Evolutionary conservation across 1,284 basidiomycete species (phyloP).

Genomic region (Pisolithus thermaeus): DNA sequence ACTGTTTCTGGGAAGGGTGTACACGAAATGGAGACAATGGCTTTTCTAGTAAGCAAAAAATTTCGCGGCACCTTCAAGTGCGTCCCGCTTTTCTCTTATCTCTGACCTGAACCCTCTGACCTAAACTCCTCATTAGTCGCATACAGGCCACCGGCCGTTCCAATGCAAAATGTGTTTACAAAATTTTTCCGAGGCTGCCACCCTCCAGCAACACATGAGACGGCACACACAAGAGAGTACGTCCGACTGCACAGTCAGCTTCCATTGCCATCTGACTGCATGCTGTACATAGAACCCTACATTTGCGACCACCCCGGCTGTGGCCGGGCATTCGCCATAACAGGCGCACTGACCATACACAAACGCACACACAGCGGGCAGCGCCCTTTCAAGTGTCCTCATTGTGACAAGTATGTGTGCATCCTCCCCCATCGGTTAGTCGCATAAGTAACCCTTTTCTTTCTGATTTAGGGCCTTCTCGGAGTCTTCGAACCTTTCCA

Average conservation of each 20-base stretch:
- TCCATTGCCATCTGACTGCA: background rate
- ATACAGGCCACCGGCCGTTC: conserved; percentile 83
- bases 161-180: conserved; percentile 78
- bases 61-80: conserved; percentile 88
- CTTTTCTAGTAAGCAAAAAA: conserved; percentile 92
- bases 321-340: conserved; percentile 88
- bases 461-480: conserved; percentile 66
- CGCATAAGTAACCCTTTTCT: conserved; percentile 3
- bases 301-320: conserved; percentile 86
- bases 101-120: conserved; percentile 1
- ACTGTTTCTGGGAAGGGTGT: conserved; percentile 88
- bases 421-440: background rate
- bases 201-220: conserved; percentile 87
- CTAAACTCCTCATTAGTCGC: conserved; percentile 42
- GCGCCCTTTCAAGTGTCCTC: conserved; percentile 87
- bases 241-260: conserved; percentile 25
- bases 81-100: background rate
- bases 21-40: conserved; percentile 56
- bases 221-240: conserved; percentile 87
- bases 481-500: conserved; percentile 91
- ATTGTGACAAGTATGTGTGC: conserved; percentile 63
- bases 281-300: conserved; percentile 67
- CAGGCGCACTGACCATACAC: conserved; percentile 92
- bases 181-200: conserved; percentile 86
- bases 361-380: conserved; percentile 85